phyloP scores from a whole-genome alignment of 306 rosid genomes.

The Gleditsia sinensis region DNA sequence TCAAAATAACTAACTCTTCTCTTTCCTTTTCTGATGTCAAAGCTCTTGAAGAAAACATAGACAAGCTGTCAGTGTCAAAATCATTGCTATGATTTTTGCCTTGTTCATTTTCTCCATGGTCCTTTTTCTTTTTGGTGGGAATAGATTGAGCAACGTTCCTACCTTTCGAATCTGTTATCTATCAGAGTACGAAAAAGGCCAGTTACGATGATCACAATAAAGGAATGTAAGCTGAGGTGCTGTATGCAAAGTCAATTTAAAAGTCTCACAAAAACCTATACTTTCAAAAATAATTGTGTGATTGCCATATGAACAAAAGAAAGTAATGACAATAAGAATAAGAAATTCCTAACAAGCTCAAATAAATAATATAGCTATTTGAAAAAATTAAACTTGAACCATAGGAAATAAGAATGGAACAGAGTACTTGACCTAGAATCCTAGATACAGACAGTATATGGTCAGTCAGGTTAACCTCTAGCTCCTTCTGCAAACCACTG shows the following conservation, averaged over 20 bases:
- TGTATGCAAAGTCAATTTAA: background rate
- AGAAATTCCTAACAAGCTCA: background rate
- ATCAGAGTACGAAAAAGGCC: constrained; percentile 32
- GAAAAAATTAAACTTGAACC: constrained; percentile 16
- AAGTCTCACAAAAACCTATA: background rate
- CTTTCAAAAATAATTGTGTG: background rate
- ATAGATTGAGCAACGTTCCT: constrained; percentile 68
- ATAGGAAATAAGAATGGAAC: constrained; percentile 2
- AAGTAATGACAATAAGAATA: constrained; percentile 10
- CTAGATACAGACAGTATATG: constrained; percentile 3
- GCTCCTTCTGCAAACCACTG: constrained; percentile 12
- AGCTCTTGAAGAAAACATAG: constrained; percentile 63
- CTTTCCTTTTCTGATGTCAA: constrained; percentile 62
- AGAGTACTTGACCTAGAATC: background rate
- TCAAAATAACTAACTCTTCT: constrained; percentile 66
- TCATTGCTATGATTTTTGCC: constrained; percentile 46
- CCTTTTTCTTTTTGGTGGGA: constrained; percentile 64
- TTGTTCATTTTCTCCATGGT: constrained; percentile 61
- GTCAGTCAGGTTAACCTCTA: constrained; percentile 5
- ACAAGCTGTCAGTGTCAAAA: constrained; percentile 56
- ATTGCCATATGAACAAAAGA: constrained; percentile 5
- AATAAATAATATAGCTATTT: background rate
- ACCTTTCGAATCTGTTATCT: constrained; percentile 59
- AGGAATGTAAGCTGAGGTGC: background rate
- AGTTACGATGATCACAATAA: constrained; percentile 19